phyloP scores from a whole-genome alignment of 1,284 basidiomycete species.

The Anthracocystis walkeri region DNA sequence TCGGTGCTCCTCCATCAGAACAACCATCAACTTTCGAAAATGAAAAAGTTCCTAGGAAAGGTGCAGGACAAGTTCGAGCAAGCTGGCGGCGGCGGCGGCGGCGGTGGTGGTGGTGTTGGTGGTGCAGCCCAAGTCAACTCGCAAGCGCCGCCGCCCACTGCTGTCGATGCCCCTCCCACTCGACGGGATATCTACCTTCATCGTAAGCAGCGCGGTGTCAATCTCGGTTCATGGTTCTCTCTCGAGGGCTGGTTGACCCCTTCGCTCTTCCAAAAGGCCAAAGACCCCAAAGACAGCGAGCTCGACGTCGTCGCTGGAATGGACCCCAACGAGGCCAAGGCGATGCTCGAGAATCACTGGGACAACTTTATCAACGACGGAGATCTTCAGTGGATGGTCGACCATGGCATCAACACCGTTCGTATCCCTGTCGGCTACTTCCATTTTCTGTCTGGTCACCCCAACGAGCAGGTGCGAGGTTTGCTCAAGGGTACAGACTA shows the following conservation, averaged over 20 bases:
- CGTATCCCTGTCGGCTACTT: slow-evolving; percentile 77
- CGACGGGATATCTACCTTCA: slow-evolving; percentile 74
- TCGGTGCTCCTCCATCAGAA: neutral
- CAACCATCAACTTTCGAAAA: slow-evolving; percentile 9
- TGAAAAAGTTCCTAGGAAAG: slow-evolving; percentile 50
- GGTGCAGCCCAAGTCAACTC: slow-evolving; percentile 11
- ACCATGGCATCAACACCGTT: slow-evolving; percentile 83
- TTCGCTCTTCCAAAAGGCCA: slow-evolving; percentile 56
- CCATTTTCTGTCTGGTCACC: slow-evolving; percentile 85
- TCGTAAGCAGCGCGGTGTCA: slow-evolving; percentile 83
- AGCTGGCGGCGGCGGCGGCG: slow-evolving; percentile 1
- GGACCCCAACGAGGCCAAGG: slow-evolving; percentile 72
- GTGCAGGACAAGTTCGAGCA: slow-evolving; percentile 43
- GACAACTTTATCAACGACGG: slow-evolving; percentile 72
- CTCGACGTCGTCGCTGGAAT: slow-evolving; percentile 79
- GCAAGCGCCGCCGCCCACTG: slow-evolving; percentile 33
- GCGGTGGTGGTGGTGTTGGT: neutral
- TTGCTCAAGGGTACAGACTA: slow-evolving; percentile 82
- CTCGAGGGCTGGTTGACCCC: slow-evolving; percentile 69
- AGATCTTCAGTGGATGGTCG: slow-evolving; percentile 75
- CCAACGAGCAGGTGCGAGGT: slow-evolving; percentile 72
- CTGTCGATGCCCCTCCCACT: slow-evolving; percentile 36
- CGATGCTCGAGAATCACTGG: slow-evolving; percentile 82
- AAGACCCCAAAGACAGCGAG: slow-evolving; percentile 58
- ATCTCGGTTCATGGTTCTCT: slow-evolving; percentile 76